These are phyloP conservation scores for Fistulifera solaris DNA, from an alignment of 108 stramenopile genomes.

Conservation along the genomic window DNA sequence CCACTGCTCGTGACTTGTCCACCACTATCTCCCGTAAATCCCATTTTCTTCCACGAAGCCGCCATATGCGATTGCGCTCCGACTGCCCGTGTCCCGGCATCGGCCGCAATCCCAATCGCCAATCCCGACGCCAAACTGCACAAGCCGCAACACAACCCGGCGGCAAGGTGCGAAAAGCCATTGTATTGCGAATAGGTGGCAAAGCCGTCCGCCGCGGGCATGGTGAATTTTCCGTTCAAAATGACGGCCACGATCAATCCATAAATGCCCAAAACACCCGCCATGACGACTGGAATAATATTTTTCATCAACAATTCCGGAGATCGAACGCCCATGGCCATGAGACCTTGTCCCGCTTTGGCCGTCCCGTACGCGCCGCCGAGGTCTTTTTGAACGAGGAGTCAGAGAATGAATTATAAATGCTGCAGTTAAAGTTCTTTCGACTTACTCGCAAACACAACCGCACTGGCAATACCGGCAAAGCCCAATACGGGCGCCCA, in stretches of 20 bases:
- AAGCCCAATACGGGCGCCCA: constrained; percentile 82
- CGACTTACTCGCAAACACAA: constrained; percentile 75
- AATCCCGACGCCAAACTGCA: constrained; percentile 51
- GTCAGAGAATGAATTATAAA: not conserved
- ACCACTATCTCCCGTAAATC: constrained; percentile 57
- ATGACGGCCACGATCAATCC: constrained; percentile 68
- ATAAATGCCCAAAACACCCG: constrained; percentile 70
- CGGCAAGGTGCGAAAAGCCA: constrained; percentile 55
- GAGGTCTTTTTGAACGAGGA: constrained; percentile 49
- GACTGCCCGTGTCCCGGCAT: constrained; percentile 79
- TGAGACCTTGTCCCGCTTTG: constrained; percentile 69
- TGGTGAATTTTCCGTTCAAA: constrained; percentile 57
- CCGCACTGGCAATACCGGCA: constrained; percentile 59
- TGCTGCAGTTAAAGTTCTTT: constrained; percentile 77
- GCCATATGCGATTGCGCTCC: constrained; percentile 84
- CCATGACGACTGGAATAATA: constrained; percentile 76
- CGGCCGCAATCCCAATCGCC: constrained; percentile 66
- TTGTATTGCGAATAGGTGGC: constrained; percentile 49
- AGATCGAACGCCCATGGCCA: constrained; percentile 65
- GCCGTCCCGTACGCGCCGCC: constrained; percentile 98
- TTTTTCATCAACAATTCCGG: constrained; percentile 66
- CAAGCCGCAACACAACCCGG: constrained; percentile 60
- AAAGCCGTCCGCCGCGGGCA: constrained; percentile 31
- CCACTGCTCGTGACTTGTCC: constrained; percentile 39
- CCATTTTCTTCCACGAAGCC: constrained; percentile 77